Conservation (phyloP, 2,329 filamentous ascomycete species). For the Talaromyces sp. region DNA sequence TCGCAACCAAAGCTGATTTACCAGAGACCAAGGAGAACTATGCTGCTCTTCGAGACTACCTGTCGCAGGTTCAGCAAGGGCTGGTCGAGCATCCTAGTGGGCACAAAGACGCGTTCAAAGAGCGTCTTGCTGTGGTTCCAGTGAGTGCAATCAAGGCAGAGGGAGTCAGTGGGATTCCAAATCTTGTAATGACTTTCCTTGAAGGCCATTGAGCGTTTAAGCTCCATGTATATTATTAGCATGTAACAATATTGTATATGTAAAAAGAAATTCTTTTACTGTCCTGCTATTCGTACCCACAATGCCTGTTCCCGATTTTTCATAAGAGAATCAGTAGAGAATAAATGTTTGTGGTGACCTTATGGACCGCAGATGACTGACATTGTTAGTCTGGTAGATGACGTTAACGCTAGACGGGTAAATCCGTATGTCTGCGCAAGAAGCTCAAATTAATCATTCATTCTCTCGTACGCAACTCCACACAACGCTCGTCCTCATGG, state of each 20-base stretch:
- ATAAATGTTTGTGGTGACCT: no score
- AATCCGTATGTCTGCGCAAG: background rate
- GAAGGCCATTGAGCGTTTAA: conserved; percentile 24
- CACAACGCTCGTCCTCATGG: background rate
- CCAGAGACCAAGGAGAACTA: conserved; percentile 77
- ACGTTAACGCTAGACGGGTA: conserved; percentile 11
- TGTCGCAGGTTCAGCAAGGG: conserved; percentile 63
- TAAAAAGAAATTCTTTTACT: background rate
- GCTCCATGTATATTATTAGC: background rate
- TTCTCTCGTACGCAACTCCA: background rate
- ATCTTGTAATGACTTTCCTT: conserved; percentile 41
- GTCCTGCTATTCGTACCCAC: background rate
- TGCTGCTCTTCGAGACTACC: conserved; percentile 63
- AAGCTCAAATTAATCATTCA: background rate
- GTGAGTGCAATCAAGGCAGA: conserved; percentile 86
- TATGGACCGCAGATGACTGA: no score
- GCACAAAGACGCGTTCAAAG: conserved; percentile 59
- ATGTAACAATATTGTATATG: background rate
- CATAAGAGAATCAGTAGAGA: no score
- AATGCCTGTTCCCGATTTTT: no score
- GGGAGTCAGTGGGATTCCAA: conserved; percentile 62
- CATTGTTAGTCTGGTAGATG: background rate
- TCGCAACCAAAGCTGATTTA: conserved; percentile 89
- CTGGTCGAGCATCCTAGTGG: conserved; percentile 71
- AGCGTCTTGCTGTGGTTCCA: conserved; percentile 64